These are phyloP conservation scores for Hanseniaspora vineae DNA, from an alignment of 805 yeast genomes.

Conservation along the genomic window DNA sequence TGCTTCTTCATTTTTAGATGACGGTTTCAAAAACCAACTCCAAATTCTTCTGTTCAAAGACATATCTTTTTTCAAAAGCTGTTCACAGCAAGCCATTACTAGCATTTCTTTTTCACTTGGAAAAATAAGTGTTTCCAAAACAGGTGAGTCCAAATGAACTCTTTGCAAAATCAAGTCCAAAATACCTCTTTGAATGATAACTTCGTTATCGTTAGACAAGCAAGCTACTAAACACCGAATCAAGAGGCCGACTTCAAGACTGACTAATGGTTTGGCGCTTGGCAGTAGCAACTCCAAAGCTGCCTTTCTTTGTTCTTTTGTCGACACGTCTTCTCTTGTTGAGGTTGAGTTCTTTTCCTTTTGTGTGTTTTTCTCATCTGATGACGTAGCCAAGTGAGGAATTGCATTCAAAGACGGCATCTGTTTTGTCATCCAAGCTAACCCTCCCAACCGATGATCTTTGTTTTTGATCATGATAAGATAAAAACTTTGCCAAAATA, in stretches of 20 bases:
- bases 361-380: constrained; percentile 3
- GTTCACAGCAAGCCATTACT: constrained; percentile 48
- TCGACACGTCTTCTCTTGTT: constrained; percentile 8
- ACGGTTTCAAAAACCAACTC: constrained; percentile 84
- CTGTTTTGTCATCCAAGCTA: constrained; percentile 51
- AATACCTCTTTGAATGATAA: constrained; percentile 77
- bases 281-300: constrained; percentile 24
- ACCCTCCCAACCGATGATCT: constrained; percentile 73
- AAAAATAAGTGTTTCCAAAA: constrained; percentile 35
- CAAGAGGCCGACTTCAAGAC: constrained; percentile 71
- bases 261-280: constrained; percentile 48
- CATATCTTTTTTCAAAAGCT: constrained; percentile 79
- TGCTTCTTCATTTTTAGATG: neutral
- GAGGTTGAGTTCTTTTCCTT: constrained; percentile 3
- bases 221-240: constrained; percentile 64
- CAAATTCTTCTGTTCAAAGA: constrained; percentile 86
- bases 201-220: constrained; percentile 46
- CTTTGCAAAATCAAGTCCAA: constrained; percentile 65
- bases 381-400: constrained; percentile 14
- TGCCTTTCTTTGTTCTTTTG: constrained; percentile 22
- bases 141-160: constrained; percentile 49
- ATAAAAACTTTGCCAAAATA: constrained; percentile 81
- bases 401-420: constrained; percentile 47
- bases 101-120: constrained; percentile 43
- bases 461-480: constrained; percentile 63